Evolutionary conservation across 1,284 basidiomycete species (phyloP).

Genomic region (Apiotrichum akiyoshidainum): DNA sequence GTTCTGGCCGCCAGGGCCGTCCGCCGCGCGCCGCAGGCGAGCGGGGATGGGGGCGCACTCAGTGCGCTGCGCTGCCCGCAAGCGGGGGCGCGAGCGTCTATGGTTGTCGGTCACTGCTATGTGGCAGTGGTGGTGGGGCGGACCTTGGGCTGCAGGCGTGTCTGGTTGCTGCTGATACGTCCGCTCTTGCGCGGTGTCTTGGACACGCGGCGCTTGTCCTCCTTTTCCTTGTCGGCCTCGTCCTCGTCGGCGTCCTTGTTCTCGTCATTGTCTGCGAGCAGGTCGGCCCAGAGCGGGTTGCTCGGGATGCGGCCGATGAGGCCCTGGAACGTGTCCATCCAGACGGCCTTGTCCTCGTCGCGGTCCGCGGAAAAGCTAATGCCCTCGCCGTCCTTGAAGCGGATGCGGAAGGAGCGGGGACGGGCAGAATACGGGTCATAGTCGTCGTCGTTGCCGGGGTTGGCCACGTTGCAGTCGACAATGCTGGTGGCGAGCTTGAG

Average conservation of each 20-base stretch:
- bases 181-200: neutral
- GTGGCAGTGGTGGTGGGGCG: too few relatives aligned
- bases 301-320: constrained; percentile 81
- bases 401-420: constrained; percentile 76
- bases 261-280: constrained; percentile 53
- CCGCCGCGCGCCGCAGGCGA: too few relatives aligned
- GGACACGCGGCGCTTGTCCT: neutral
- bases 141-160: neutral
- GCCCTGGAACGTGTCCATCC: constrained; percentile 72
- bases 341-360: constrained; percentile 79
- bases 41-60: too few relatives aligned
- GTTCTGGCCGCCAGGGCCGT: too few relatives aligned
- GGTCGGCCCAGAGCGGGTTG: constrained; percentile 84
- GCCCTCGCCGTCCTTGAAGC: constrained; percentile 74
- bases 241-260: constrained; percentile 10
- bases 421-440: constrained; percentile 61
- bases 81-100: too few relatives aligned
- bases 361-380: constrained; percentile 90
- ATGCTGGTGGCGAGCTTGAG: constrained; percentile 75
- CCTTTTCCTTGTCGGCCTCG: constrained; percentile 5
- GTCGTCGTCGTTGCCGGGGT: constrained; percentile 54
- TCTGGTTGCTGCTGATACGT: neutral
- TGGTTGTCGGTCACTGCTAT: neutral
- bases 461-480: constrained; percentile 60
- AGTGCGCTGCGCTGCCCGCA: neutral